Evolutionary conservation across 2,329 filamentous ascomycete genomes (phyloP).

Genomic region (Dothiorella sarmentorum): DNA sequence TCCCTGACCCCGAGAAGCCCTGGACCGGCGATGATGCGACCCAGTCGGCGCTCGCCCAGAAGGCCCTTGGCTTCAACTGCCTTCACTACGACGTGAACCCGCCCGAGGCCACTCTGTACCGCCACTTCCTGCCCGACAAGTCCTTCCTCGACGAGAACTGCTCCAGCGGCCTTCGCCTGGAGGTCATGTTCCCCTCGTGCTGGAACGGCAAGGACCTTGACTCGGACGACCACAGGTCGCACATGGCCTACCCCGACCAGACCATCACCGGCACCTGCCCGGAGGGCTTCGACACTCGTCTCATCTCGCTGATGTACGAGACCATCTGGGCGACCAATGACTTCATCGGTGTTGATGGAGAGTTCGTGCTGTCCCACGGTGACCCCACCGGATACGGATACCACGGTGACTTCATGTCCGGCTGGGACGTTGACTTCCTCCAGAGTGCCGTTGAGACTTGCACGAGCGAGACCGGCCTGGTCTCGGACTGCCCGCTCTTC

Average conservation of each 20-base stretch:
- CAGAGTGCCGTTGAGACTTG: constrained; percentile 68
- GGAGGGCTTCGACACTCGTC: constrained; percentile 50
- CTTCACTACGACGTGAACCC: constrained; percentile 65
- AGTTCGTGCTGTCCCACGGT: constrained; percentile 67
- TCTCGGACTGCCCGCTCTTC: constrained; percentile 75
- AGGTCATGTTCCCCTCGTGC: constrained; percentile 73
- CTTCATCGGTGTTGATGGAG: constrained; percentile 50
- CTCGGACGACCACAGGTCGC: constrained; percentile 59
- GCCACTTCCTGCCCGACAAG: constrained; percentile 80
- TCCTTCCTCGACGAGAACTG: constrained; percentile 76
- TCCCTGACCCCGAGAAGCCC: constrained; percentile 67
- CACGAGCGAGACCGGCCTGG: constrained; percentile 65
- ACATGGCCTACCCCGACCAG: constrained; percentile 61
- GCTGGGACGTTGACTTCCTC: constrained; percentile 65
- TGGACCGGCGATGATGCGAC: constrained; percentile 66
- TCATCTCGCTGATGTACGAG: constrained; percentile 60
- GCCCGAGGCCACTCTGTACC: constrained; percentile 72
- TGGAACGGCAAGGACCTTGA: constrained; percentile 62
- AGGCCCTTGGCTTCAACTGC: constrained; percentile 92
- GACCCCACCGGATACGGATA: constrained; percentile 70
- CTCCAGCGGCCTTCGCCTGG: constrained; percentile 69
- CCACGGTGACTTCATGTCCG: constrained; percentile 69
- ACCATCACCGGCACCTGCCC: constrained; percentile 56
- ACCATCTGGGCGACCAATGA: constrained; percentile 53
- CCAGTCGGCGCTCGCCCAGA: constrained; percentile 69